Conservation (phyloP, 495 filamentous ascomycete genomes). For the Aspergillus avenaceus region DNA sequence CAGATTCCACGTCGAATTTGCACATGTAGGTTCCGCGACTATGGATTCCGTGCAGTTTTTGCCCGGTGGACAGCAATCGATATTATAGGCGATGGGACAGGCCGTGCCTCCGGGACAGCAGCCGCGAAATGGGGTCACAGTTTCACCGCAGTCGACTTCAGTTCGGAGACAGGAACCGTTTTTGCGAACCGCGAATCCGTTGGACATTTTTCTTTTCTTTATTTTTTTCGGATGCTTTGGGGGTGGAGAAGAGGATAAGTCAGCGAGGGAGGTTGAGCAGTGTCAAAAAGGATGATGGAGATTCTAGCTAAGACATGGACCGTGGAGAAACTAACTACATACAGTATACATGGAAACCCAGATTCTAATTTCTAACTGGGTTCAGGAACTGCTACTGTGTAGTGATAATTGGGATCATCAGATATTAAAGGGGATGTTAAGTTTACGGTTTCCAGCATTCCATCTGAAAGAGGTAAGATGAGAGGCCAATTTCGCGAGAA, state of each 20-base stretch:
- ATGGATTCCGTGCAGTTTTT: not conserved
- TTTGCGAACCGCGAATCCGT: slow-evolving; percentile 3
- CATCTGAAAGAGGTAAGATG: too few relatives aligned
- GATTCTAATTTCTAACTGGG: too few relatives aligned
- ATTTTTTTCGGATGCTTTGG: not conserved
- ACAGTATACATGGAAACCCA: too few relatives aligned
- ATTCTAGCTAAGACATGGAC: too few relatives aligned
- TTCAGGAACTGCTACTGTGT: too few relatives aligned
- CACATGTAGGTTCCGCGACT: not conserved
- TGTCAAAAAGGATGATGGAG: too few relatives aligned
- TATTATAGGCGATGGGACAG: slow-evolving; percentile 7
- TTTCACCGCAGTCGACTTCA: slow-evolving; percentile 5
- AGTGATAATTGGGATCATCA: not conserved
- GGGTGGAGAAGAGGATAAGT: not conserved
- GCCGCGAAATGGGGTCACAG: not conserved
- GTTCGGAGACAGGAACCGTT: slow-evolving; percentile 6
- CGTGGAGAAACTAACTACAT: too few relatives aligned
- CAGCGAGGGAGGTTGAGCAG: not conserved
- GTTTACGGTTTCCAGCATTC: too few relatives aligned
- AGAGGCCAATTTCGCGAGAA: not conserved
- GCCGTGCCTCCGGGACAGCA: slow-evolving; percentile 2
- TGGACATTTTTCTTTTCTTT: not conserved
- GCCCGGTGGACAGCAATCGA: slow-evolving; percentile 3
- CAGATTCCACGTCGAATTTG: slow-evolving; percentile 10
- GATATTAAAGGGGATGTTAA: too few relatives aligned